These are phyloP conservation scores for Tricholomella constricta DNA, from an alignment of 768 basidiomycete species.

Conservation along the genomic window DNA sequence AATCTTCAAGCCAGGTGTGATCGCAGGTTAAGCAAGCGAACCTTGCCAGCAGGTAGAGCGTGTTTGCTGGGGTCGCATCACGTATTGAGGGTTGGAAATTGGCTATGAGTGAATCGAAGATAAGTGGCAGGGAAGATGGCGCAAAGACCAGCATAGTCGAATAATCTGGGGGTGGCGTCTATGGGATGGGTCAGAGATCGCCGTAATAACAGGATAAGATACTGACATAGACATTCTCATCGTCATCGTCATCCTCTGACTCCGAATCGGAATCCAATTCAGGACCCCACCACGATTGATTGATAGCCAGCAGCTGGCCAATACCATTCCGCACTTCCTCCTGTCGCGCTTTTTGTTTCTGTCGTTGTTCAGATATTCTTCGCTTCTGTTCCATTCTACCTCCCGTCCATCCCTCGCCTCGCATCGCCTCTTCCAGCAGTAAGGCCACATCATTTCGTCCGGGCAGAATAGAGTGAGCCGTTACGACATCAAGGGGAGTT, in stretches of 20 bases:
- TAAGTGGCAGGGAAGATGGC: conserved; percentile 70
- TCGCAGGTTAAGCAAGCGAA: conserved; percentile 94
- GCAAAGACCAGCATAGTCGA: conserved; percentile 94
- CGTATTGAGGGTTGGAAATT: conserved; percentile 70
- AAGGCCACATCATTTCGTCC: conserved; percentile 85
- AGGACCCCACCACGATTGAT: conserved; percentile 66
- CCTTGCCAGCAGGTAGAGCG: conserved; percentile 84
- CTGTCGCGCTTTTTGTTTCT: conserved; percentile 54
- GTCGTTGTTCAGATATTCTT: conserved; percentile 56
- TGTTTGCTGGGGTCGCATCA: conserved; percentile 88
- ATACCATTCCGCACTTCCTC: conserved; percentile 61
- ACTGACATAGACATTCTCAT: conserved; percentile 46
- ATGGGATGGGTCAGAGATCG: conserved; percentile 9
- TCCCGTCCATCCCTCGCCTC: conserved; percentile 79
- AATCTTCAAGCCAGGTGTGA: conserved; percentile 88
- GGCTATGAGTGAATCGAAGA: conserved; percentile 81
- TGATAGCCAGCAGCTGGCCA: conserved; percentile 55
- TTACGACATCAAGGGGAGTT: conserved; percentile 88
- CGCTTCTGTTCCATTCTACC: conserved; percentile 74
- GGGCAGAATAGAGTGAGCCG: conserved; percentile 77
- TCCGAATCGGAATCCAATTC: conserved; percentile 43
- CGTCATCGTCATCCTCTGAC: conserved; percentile 50
- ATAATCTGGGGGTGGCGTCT: conserved; percentile 75
- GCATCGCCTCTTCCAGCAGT: conserved; percentile 89
- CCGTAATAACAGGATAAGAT: conserved; percentile 17